Evolutionary conservation across 1,284 basidiomycete species (phyloP), one percentile per base, ranked within the genome.

Genomic region (Naganishia cerealis): DNA sequence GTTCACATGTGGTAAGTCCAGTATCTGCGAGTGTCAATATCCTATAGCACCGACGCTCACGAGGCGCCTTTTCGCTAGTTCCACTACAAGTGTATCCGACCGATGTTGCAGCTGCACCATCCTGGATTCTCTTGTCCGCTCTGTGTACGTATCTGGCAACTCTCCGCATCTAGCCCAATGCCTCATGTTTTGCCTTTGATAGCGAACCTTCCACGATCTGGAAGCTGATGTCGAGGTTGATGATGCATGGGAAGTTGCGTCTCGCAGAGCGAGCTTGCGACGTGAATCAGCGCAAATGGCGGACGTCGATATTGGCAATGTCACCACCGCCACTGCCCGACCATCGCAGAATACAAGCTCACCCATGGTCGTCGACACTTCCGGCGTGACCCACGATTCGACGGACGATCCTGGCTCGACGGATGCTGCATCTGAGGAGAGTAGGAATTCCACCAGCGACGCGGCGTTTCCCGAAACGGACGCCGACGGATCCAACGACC

Each of bases 1-100:
- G 92, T 79, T 95, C 92, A 7, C 95, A 98, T 81, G 89, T 94
- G 0, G 75, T 75, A 29, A 53, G 69, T 70, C 12, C 16, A 21
- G 12, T 26, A 33, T 33, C 29, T 33, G 29, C 29, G 26, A 42
- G 21, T 10, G 39, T 15, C 33, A 26, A 6, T 29, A 42, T n/a
- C 6, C 55, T 38, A 29, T 24, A 38, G 43, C 13, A 43, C 10
- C 53, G n/a, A 39, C 39, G 9, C 33, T 43, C 36, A 39, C 55
- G 48, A 39, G 24, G 40, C 24, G 38, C 26, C 24, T 39, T 43
- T 59, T 43, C 9, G 38, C 38, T 59, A 71, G 62, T 97, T 96
- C 84, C 95, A 97, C 81, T 98, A 91, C 86, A 98, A 98, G 81
- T 99, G 96, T 80, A 95, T 99, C 72, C 87, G 93, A 0, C 94